Base-by-base conservation (phyloP, 768 basidiomycete genomes). In the Hygrocybe punicea region DNA sequence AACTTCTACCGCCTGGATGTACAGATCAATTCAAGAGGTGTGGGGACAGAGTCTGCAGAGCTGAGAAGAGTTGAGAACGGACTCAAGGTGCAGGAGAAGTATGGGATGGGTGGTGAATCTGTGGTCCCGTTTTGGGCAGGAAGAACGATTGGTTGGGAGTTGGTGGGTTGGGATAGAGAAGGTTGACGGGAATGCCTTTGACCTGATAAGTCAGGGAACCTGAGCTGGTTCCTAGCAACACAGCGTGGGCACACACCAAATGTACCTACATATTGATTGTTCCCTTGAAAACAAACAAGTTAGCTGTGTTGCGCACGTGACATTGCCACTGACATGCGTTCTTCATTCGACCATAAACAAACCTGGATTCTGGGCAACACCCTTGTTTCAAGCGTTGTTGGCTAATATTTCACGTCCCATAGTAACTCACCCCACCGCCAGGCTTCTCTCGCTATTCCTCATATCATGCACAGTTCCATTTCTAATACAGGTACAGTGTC, bases 81-180 rank as follows among this genome's bases (percentile, higher is more conserved):
- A 51, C 58, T 69, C 52, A 60, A 70, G 6, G 76, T 89, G 6
- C 78, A 78, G 35, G 78, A 77, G 39, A 67, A 65, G n/a, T 89
- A 82, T 70, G 65, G 67, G 34, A 64, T 75, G 46, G 79, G 74
- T 14, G 74, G 76, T 19, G 80, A 83, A 25, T 77, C 65, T 24
- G 80, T 96, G 1, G 80, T 89, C 40, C 91, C 95, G 7, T 96
- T 98, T 74, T 90, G 91, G 89, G 84, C 87, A 8, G 95, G 93
- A 11, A 89, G 84, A 71, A 76, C 81, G 60, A 71, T 98, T 34
- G 76, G 76, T 8, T 98, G 95, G 94, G 78, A 82, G 67, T 77
- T 86, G 58, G 70, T 66, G 19, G 49, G 46, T 11, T 14, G 65
- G 66, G 23, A 36, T 24, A 11, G 44, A 2, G 36, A 29, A 23